phyloP scores from a whole-genome alignment of 176 grass and related monocot genomes.

The Aechmea fasciata region DNA sequence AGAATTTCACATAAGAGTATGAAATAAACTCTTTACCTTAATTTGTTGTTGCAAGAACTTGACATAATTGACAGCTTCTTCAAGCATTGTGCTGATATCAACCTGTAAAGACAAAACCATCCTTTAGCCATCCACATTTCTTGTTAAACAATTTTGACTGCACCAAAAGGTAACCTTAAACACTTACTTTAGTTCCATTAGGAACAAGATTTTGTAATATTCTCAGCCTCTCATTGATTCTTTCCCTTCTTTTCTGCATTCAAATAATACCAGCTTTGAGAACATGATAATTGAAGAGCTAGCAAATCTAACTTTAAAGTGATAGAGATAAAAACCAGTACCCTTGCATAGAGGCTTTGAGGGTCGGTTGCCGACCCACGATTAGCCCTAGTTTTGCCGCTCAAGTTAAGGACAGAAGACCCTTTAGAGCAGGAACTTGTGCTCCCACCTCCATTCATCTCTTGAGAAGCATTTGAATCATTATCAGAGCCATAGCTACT shows the following conservation, averaged over 20 bases:
- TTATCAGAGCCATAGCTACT: constrained; percentile 42
- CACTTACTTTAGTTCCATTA: constrained; percentile 78
- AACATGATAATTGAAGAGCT: constrained; percentile 8
- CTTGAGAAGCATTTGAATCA: constrained; percentile 35
- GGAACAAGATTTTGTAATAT: constrained; percentile 76
- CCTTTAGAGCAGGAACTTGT: constrained; percentile 18
- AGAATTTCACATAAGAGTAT: neutral
- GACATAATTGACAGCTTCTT: constrained; percentile 77
- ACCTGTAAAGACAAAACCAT: constrained; percentile 39
- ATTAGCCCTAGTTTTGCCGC: constrained; percentile 32
- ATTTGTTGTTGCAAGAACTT: constrained; percentile 88
- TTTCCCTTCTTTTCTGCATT: constrained; percentile 79
- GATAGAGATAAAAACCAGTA: constrained; percentile 12
- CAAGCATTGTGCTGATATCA: constrained; percentile 91
- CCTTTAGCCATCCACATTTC: constrained; percentile 3
- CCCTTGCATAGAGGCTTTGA: constrained; percentile 85
- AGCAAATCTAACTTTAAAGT: neutral
- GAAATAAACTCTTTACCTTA: constrained; percentile 38
- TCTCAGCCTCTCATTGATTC: constrained; percentile 72
- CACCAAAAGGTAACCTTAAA: constrained; percentile 5
- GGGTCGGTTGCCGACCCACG: constrained; percentile 38
- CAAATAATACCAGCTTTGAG: constrained; percentile 25
- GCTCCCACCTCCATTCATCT: constrained; percentile 8
- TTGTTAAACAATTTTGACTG: neutral
- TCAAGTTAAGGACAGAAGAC: constrained; percentile 18